phyloP scores from a whole-genome alignment of 176 grass and related monocot genomes.

The Oryza brachyantha region DNA sequence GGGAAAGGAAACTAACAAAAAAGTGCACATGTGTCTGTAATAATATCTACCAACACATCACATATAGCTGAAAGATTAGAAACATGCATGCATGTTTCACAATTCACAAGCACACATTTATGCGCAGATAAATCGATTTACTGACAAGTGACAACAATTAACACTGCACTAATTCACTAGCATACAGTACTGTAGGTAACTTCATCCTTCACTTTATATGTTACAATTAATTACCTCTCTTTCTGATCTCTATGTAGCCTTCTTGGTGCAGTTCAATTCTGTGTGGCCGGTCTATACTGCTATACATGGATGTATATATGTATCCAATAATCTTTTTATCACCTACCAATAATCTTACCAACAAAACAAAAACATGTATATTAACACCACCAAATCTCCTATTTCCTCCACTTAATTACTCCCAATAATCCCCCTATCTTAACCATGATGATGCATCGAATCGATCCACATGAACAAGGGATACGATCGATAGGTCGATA shows the following conservation, averaged over 20 bases:
- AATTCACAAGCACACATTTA: conserved; percentile 24
- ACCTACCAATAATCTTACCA: conserved; percentile 46
- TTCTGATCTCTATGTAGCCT: not conserved
- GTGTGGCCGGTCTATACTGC: not conserved
- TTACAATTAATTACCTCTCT: conserved; percentile 50
- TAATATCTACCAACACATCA: conserved; percentile 33
- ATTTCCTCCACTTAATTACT: not conserved
- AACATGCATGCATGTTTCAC: conserved; percentile 11
- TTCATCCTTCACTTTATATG: conserved; percentile 38
- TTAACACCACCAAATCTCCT: conserved; percentile 8
- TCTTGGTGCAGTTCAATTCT: conserved; percentile 15
- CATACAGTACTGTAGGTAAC: conserved; percentile 7
- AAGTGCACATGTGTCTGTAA: not conserved
- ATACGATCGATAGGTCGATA: not conserved
- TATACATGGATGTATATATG: conserved; percentile 36
- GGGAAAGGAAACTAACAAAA: not conserved
- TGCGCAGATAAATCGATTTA: conserved; percentile 18
- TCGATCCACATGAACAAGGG: conserved; percentile 27
- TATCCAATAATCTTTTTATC: conserved; percentile 15
- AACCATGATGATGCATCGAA: not conserved
- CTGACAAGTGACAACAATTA: not conserved
- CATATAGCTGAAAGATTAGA: conserved; percentile 26
- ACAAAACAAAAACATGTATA: conserved; percentile 28
- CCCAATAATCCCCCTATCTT: conserved; percentile 27
- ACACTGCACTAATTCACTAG: conserved; percentile 23